Base-by-base conservation (phyloP, 2,329 filamentous ascomycete genomes). In the Fusarium sp. region DNA sequence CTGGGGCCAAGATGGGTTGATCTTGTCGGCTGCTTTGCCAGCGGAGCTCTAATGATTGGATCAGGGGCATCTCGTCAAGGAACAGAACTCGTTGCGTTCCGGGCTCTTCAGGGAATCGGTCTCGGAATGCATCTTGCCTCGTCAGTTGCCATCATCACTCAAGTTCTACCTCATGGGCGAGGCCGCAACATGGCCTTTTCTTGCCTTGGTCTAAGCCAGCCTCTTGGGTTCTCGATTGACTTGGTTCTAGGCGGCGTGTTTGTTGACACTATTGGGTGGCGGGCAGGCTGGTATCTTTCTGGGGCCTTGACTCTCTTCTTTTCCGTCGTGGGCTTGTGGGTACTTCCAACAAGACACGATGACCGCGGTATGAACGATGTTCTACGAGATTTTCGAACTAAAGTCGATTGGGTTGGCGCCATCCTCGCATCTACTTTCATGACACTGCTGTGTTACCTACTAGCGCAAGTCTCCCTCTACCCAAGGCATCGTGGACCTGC, bases 321-420 rank as follows among this genome's bases (percentile, higher is more conserved):
- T 52, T 52, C 47, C 1, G 6, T 52, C 11, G 25, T 31, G 25
- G 47, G 47, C 27, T 4, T 31, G 18, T 52, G 47, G 27, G 27
- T 25, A 8, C 47, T 52, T 14, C 47, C 47, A 8, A 52, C 16
- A 10, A 75, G 88, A 0, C 61, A 58, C 3, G 59, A 67, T 78
- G 80, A 6, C 74, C 77, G 69, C 14, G 70, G 67, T 20, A 70
- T 72, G 68, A 72, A 61, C 59, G 77, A 68, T 62, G 72, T 77
- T 62, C 78, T 70, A 50, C 54, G 54, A 9, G 59, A 76, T 47
- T 38, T 79, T 42, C 75, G 68, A 58, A 79, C 71, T 2, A 85
- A 88, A 20, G 86, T 90, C 56, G 88, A 90, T 69, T 90, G 88
- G 87, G 73, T 87, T 36, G 88, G 88, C 1, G 86, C 86, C 1